A percentile compares a stretch with the other conserved stretches of the same genome.
These are phyloP conservation scores for Phoma sp. DNA, from an alignment of 2,329 filamentous ascomycete species.

Conservation along the genomic window DNA sequence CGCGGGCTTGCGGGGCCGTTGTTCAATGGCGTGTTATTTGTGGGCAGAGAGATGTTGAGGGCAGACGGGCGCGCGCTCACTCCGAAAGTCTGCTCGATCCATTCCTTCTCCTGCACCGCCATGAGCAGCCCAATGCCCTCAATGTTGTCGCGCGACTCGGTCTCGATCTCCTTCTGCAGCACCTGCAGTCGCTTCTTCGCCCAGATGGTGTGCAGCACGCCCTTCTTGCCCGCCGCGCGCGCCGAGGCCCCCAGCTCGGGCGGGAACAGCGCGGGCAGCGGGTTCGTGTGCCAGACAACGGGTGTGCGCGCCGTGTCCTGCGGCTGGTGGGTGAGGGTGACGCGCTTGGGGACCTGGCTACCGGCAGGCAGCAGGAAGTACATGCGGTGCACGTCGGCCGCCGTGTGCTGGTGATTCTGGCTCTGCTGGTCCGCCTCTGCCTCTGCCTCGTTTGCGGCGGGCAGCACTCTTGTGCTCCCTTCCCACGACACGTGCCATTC, in stretches of 20 bases:
- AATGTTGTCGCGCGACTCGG: constrained; percentile 73
- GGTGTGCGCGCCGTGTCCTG: constrained; percentile 51
- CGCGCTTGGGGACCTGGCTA: constrained; percentile 71
- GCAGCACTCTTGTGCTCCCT: constrained; percentile 74
- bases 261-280: constrained; percentile 85
- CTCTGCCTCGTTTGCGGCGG: constrained; percentile 60
- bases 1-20: constrained; percentile 66
- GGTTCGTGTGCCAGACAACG: constrained; percentile 70
- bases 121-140: constrained; percentile 86
- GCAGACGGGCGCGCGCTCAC: constrained; percentile 54
- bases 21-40: constrained; percentile 46
- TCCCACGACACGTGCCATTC: constrained; percentile 85
- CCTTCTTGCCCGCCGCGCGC: constrained; percentile 72
- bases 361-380: constrained; percentile 83
- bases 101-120: constrained; percentile 80
- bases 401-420: constrained; percentile 47
- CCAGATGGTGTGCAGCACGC: constrained; percentile 89
- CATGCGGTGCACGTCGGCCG: constrained; percentile 64
- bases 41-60: constrained; percentile 46
- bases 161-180: constrained; percentile 76
- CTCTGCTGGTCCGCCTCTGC: no score
- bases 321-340: constrained; percentile 66
- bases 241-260: constrained; percentile 72
- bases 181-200: constrained; percentile 80
- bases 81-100: constrained; percentile 84